Evolutionary conservation across 768 basidiomycete genomes (phyloP).

Genomic region (Kwoniella bestiolae): DNA sequence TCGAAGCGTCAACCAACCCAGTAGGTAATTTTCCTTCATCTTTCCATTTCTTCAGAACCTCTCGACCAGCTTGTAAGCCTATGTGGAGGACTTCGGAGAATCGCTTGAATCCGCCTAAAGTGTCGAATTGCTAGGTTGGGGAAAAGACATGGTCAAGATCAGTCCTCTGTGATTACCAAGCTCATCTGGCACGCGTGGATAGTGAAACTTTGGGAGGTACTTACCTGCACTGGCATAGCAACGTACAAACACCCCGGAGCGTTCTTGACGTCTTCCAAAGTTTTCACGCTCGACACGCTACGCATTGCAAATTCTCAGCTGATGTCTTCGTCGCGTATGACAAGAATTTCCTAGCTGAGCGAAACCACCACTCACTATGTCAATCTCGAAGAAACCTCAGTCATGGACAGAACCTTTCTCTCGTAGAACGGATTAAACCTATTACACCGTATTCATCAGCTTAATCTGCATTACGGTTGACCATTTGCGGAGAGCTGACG

Average conservation of each 20-base stretch:
- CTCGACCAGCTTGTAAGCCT: conserved; percentile 74
- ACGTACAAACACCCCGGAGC: conserved; percentile 88
- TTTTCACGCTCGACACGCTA: conserved; percentile 94
- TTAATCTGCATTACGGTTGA: background rate
- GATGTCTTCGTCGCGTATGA: background rate
- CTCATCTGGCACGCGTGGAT: background rate
- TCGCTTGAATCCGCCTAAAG: conserved; percentile 78
- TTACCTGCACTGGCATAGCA: conserved; percentile 89
- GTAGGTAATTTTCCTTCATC: conserved; percentile 82
- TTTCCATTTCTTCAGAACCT: conserved; percentile 75
- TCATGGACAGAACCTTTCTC: conserved; percentile 54
- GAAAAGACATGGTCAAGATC: too few relatives aligned
- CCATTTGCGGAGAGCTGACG: background rate
- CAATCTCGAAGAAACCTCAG: conserved; percentile 65
- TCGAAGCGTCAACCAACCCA: conserved; percentile 64
- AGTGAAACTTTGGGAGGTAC: conserved; percentile 3
- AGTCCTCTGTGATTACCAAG: background rate
- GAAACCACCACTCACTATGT: conserved; percentile 75
- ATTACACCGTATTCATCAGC: background rate
- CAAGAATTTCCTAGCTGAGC: background rate
- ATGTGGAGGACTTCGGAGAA: conserved; percentile 85
- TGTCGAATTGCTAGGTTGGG: conserved; percentile 83
- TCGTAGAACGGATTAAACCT: conserved; percentile 57
- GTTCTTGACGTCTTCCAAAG: conserved; percentile 91
- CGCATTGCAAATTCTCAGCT: background rate